phyloP scores from a whole-genome alignment of 2,329 filamentous ascomycete genomes.

The Neopestalotiopsis sp. region DNA sequence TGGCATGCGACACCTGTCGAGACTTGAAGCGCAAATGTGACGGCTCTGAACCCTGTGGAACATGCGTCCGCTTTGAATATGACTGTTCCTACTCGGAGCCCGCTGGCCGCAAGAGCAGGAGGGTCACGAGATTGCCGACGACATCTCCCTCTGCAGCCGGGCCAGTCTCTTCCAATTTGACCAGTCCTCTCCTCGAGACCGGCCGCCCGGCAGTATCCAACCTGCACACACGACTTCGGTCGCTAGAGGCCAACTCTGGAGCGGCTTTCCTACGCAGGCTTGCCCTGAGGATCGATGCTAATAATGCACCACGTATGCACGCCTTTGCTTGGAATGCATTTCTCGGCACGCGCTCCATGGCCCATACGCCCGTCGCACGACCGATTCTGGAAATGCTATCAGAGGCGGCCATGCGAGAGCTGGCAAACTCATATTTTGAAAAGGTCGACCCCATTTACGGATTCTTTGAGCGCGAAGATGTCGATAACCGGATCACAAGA shows the following conservation, averaged over 20 bases:
- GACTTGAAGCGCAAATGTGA: slow-evolving; percentile 63
- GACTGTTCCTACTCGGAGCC: slow-evolving; percentile 51
- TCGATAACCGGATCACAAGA: slow-evolving; percentile 34
- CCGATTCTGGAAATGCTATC: slow-evolving; percentile 52
- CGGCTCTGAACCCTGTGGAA: slow-evolving; percentile 55
- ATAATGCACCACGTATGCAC: slow-evolving; percentile 56
- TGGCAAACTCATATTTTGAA: slow-evolving; percentile 55
- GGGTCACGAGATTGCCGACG: background rate
- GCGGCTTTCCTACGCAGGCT: slow-evolving; percentile 59
- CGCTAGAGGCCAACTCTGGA: slow-evolving; percentile 61
- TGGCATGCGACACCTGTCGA: slow-evolving; percentile 56
- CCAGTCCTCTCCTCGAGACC: slow-evolving; percentile 19
- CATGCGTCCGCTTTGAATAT: slow-evolving; percentile 58
- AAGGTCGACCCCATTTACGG: slow-evolving; percentile 59
- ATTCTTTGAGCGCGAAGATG: slow-evolving; percentile 44
- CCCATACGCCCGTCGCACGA: slow-evolving; percentile 30
- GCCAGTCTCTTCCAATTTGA: background rate
- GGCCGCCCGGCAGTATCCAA: background rate
- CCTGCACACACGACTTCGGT: slow-evolving; percentile 36
- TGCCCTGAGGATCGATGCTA: slow-evolving; percentile 57
- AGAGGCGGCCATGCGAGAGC: slow-evolving; percentile 49
- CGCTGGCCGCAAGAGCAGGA: slow-evolving; percentile 27
- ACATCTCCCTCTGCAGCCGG: background rate
- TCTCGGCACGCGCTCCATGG: slow-evolving; percentile 33
- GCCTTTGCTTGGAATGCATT: slow-evolving; percentile 60